Evolutionary conservation across 148 eudicot species (phyloP), one percentile per base, ranked within the genome.

Genomic region (Vaccinium macrocarpon): DNA sequence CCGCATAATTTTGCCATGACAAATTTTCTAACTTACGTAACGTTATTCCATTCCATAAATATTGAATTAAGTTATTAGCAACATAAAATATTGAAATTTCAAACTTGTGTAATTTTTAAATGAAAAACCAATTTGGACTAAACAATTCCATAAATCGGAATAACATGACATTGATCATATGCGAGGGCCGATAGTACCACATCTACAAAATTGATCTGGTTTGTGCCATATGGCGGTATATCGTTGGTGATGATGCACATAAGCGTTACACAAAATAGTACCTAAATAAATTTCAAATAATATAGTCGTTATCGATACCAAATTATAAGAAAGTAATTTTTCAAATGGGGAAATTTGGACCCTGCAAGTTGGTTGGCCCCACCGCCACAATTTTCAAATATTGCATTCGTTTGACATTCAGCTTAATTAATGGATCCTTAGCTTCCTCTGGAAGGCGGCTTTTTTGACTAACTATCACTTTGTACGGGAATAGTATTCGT

Each of bases 341-440:
- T 50, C 19, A 78, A 55, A 78, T 52, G 64, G 2, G 62, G 53
- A 52, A 78, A 49, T 8, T 23, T 9, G 19, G 21, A 53, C 21
- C 64, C 46, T 78, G 73, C 64, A 27, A 53, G 81, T 78, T 78
- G 49, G 64, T 12, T 72, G 48, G 12, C 64, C 59, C 81, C n/a
- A 38, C 21, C 7, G 50, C n/a, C 50, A 2, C 50, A 14, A 32
- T 15, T 32, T 72, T 72, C 35, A 29, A 70, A 11, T 70, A 13
- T 23, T 23, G 4, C 19, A 70, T 13, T 32, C 7, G 73, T 68
- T 66, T 68, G 73, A 27, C 73, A 68, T 68, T 68, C 68, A 14
- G 38, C 35, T 62, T 7, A n/a, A 27, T 12, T 15, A 13, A 38
- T 12, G 73, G 73, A 68, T 68, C 73, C 42, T 68, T 12, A 5